phyloP scores from a whole-genome alignment of 345 rosid species.

The Noccaea bulbosa region DNA sequence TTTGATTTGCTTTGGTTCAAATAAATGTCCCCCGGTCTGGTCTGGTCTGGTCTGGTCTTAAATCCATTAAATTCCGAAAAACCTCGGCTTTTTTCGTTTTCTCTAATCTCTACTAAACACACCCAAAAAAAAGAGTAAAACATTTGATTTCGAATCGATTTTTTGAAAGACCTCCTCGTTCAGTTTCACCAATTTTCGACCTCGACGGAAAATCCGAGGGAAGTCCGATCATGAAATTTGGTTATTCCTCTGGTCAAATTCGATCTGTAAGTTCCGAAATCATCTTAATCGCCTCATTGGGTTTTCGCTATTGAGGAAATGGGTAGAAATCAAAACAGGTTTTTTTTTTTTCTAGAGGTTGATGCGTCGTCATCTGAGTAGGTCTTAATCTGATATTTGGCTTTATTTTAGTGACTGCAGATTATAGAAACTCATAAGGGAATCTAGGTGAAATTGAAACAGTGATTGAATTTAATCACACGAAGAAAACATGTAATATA shows the following conservation, averaged over 20 bases:
- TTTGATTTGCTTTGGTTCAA: too few relatives aligned
- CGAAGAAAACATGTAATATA: too few relatives aligned
- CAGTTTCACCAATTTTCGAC: not conserved
- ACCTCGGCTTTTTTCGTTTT: slow-evolving; percentile 9
- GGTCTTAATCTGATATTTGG: slow-evolving; percentile 5
- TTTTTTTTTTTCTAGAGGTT: not conserved
- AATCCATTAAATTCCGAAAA: too few relatives aligned
- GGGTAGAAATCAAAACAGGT: not conserved
- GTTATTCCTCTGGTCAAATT: slow-evolving; percentile 37
- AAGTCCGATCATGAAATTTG: slow-evolving; percentile 47
- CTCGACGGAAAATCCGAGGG: not conserved
- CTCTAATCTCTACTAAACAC: not conserved
- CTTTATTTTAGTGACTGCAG: not conserved
- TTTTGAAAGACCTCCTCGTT: not conserved
- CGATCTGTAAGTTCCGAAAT: slow-evolving; percentile 48
- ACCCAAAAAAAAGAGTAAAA: not conserved
- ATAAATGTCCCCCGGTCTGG: too few relatives aligned
- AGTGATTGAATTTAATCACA: too few relatives aligned
- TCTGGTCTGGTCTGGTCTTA: too few relatives aligned
- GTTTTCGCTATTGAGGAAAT: not conserved
- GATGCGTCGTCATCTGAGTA: not conserved
- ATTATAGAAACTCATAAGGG: not conserved
- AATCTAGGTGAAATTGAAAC: not conserved
- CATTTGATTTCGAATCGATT: not conserved
- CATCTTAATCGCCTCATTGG: not conserved